A percentile compares a stretch with the other conserved stretches of the same genome.
Conservation (phyloP, 2,329 filamentous ascomycete genomes). For the Biscogniauxia marginata region DNA sequence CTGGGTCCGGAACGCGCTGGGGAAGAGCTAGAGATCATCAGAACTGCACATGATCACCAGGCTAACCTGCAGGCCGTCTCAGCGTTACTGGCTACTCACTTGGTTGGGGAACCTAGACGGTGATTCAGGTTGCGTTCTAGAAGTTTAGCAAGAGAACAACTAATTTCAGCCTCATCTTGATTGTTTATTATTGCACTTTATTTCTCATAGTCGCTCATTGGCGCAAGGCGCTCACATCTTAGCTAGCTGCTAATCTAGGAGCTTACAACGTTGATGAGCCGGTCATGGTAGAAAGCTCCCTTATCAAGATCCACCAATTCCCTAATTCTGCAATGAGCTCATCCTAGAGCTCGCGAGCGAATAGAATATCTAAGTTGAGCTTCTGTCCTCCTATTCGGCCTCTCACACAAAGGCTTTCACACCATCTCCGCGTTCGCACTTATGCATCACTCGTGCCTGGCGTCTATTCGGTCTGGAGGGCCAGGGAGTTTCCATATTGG, state of each 20-base stretch:
- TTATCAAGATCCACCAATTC: conserved; percentile 16
- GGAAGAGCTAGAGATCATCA: background rate
- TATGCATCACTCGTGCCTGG: conserved; percentile 24
- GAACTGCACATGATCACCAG: background rate
- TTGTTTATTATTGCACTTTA: background rate
- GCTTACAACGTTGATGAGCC: background rate
- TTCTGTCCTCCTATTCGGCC: conserved; percentile 17
- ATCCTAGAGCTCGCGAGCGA: conserved; percentile 14
- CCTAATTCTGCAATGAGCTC: conserved; percentile 21
- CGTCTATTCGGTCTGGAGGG: conserved; percentile 8
- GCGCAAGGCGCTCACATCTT: background rate
- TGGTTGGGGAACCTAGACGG: background rate
- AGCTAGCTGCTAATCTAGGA: background rate
- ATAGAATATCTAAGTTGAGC: conserved; percentile 12
- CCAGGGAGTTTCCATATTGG: background rate
- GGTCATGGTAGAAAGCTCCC: no score
- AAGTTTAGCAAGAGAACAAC: background rate
- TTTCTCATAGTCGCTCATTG: background rate
- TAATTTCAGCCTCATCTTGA: background rate
- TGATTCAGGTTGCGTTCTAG: background rate
- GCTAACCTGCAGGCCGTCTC: background rate
- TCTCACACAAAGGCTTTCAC: conserved; percentile 12
- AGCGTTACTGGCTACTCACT: background rate
- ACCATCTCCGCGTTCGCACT: conserved; percentile 21
- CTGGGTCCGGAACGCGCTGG: background rate